These are phyloP conservation scores for Gaultheria prostrata DNA, from an alignment of 148 eudicot species.

Conservation along the genomic window DNA sequence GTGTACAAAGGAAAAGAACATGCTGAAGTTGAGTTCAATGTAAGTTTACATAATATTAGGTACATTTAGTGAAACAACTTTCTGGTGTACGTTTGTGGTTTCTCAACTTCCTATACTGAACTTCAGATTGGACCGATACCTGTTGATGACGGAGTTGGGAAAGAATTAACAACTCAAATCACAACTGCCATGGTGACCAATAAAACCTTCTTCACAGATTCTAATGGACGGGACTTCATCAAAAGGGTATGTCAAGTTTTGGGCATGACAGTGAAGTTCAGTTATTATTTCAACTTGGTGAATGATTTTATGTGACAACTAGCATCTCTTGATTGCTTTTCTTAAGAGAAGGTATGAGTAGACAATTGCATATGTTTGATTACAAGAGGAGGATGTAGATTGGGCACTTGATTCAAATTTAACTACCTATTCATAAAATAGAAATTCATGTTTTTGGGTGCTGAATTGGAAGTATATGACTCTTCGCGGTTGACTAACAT, in stretches of 20 bases:
- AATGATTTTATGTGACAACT: background rate
- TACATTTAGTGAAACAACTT: background rate
- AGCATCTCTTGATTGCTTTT: conserved; percentile 13
- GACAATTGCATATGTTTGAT: background rate
- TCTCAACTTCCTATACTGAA: conserved; percentile 18
- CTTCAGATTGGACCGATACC: conserved; percentile 79
- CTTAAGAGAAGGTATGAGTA: background rate
- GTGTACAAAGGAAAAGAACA: conserved; percentile 73
- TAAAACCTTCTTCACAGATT: conserved; percentile 70
- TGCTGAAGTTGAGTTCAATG: conserved; percentile 71
- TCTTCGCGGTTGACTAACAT: conserved; percentile 10
- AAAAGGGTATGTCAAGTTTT: conserved; percentile 49
- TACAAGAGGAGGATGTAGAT: background rate
- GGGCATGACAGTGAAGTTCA: background rate
- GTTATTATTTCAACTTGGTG: background rate
- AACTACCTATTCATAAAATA: background rate
- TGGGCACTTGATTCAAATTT: background rate
- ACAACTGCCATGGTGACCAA: conserved; percentile 56
- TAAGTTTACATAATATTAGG: conserved; percentile 31
- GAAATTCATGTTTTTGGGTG: background rate
- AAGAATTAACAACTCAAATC: conserved; percentile 57
- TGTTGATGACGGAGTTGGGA: conserved; percentile 61
- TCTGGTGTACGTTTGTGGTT: conserved; percentile 11
- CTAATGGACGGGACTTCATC: conserved; percentile 75
- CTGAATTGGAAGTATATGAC: background rate